Evolutionary conservation across 225 moss, liverwort and hornwort genomes (phyloP).

Genomic region (Climacium dendroides): DNA sequence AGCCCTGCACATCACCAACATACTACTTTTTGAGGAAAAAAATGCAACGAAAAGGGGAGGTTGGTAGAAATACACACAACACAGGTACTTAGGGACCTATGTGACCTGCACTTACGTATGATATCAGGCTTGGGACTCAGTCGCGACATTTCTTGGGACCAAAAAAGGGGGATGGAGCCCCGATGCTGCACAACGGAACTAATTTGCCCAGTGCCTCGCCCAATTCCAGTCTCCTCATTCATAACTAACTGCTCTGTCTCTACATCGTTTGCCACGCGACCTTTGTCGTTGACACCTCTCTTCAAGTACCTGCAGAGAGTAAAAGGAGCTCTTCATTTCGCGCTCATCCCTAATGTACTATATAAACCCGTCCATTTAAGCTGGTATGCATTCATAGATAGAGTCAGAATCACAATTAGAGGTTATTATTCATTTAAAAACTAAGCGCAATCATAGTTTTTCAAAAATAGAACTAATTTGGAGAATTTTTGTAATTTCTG

Average conservation of each 20-base stretch:
- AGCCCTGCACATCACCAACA: not conserved
- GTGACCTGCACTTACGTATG: constrained; percentile 36
- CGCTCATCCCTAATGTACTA: not conserved
- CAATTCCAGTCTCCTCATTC: constrained; percentile 83
- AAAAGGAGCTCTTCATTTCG: not conserved
- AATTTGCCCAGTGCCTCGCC: constrained; percentile 66
- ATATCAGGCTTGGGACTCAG: constrained; percentile 98
- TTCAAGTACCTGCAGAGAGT: constrained; percentile 71
- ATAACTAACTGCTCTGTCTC: constrained; percentile 91
- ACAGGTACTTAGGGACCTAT: not conserved
- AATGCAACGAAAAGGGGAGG: not conserved
- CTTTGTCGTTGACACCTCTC: constrained; percentile 90
- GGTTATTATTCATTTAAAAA: not conserved
- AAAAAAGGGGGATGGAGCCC: constrained; percentile 95
- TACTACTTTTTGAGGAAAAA: not conserved
- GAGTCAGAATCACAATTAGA: not conserved
- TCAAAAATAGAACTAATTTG: not conserved
- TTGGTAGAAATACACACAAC: not conserved
- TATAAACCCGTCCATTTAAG: not conserved
- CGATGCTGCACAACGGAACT: constrained; percentile 93
- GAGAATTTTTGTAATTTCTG: not conserved
- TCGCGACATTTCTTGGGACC: constrained; percentile 88
- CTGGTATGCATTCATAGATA: not conserved
- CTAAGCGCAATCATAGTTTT: not conserved
- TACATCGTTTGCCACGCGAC: constrained; percentile 95